Evolutionary conservation across 805 yeast species (phyloP).

Genomic region (Blastobotrys chiropterorum): DNA sequence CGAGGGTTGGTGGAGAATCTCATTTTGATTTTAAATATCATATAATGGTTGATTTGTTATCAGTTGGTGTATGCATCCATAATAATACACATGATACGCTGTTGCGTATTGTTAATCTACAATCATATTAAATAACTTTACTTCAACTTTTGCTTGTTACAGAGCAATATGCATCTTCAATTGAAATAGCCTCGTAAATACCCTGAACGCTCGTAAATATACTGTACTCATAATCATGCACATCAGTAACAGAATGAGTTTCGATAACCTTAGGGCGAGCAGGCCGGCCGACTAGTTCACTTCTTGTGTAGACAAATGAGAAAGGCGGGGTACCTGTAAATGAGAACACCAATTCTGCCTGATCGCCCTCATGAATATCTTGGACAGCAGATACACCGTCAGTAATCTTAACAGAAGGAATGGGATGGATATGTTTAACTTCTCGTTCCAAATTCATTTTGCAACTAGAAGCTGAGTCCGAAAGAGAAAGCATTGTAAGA

Average conservation of each 20-base stretch:
- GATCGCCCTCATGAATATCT: conserved; percentile 92
- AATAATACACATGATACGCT: not conserved
- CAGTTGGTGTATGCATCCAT: too few species aligned
- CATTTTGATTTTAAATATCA: not conserved
- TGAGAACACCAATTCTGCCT: conserved; percentile 76
- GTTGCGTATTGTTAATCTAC: not conserved
- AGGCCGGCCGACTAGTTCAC: conserved; percentile 39
- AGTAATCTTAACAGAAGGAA: conserved; percentile 75
- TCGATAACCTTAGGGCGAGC: conserved; percentile 48
- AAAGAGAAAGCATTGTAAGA: conserved; percentile 56
- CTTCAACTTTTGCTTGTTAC: conserved; percentile 7
- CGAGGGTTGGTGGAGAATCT: not conserved
- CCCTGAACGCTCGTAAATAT: conserved; percentile 84
- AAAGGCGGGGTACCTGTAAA: conserved; percentile 91
- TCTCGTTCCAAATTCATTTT: conserved; percentile 29
- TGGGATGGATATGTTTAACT: conserved; percentile 41
- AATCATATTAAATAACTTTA: not conserved
- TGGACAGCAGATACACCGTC: conserved; percentile 71
- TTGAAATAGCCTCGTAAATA: conserved; percentile 83
- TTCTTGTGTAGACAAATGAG: conserved; percentile 74
- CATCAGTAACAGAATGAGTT: conserved; percentile 48
- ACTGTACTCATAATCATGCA: conserved; percentile 60
- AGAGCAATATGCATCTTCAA: conserved; percentile 77
- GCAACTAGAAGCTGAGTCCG: conserved; percentile 73
- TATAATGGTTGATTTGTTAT: too few species aligned